Conservation (phyloP, 768 basidiomycete species). For the Leccinum disarticulatum region DNA sequence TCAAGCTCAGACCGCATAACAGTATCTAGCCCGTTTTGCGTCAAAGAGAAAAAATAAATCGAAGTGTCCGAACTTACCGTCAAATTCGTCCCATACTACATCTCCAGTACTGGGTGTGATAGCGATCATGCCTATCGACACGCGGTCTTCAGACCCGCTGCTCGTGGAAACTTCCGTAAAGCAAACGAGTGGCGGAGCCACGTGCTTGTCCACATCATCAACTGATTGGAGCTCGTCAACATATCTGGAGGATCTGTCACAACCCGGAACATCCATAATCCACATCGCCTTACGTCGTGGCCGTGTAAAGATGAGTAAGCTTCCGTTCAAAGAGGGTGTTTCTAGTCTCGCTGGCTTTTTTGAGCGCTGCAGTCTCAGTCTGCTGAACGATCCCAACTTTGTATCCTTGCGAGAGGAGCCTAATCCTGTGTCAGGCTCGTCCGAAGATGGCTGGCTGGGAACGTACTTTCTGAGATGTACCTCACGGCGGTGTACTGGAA, state of each 20-base stretch:
- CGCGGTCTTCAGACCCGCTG: conserved; percentile 28
- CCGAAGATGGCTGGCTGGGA: not conserved
- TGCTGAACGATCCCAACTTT: conserved; percentile 85
- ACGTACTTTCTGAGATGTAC: conserved; percentile 75
- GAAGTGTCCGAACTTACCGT: conserved; percentile 46
- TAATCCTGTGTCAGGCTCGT: conserved; percentile 21
- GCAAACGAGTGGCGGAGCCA: conserved; percentile 70
- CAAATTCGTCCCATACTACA: conserved; percentile 90
- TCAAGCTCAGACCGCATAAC: conserved; percentile 89
- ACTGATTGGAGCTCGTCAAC: conserved; percentile 76
- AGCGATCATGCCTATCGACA: conserved; percentile 68
- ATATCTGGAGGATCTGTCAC: conserved; percentile 49
- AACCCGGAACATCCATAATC: not conserved
- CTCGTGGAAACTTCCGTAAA: conserved; percentile 52
- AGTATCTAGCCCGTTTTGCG: conserved; percentile 49
- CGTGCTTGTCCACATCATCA: conserved; percentile 56
- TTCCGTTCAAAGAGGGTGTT: conserved; percentile 72
- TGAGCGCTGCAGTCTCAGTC: conserved; percentile 84
- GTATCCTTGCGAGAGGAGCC: conserved; percentile 74
- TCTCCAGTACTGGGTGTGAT: conserved; percentile 90
- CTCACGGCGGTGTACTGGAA: conserved; percentile 66
- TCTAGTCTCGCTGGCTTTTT: conserved; percentile 76
- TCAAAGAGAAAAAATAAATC: conserved; percentile 6
- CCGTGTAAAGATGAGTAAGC: conserved; percentile 79
- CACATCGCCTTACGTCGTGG: conserved; percentile 66